Evolutionary conservation across 2,329 filamentous ascomycete species (phyloP).

Genomic region (Hymenoscyphus salicellus): DNA sequence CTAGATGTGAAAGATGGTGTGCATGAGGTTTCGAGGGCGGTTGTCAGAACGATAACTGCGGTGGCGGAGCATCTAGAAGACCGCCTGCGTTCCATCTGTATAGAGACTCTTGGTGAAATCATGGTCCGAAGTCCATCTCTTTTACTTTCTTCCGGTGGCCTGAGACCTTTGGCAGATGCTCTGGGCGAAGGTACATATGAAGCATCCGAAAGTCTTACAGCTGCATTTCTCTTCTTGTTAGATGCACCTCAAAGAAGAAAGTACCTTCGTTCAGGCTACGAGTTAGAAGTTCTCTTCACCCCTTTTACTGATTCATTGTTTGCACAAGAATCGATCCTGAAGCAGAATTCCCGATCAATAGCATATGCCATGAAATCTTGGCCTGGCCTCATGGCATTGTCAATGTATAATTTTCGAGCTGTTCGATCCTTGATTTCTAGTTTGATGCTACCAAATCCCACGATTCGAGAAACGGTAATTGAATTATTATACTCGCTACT

Average conservation of each 20-base stretch:
- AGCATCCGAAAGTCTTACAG: slow-evolving; percentile 82
- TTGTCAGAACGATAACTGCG: slow-evolving; percentile 85
- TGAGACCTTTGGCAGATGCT: slow-evolving; percentile 85
- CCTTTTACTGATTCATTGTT: slow-evolving; percentile 82
- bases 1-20: slow-evolving; percentile 93
- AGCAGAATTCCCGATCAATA: slow-evolving; percentile 89
- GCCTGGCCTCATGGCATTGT: slow-evolving; percentile 84
- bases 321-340: slow-evolving; percentile 61
- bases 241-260: slow-evolving; percentile 78
- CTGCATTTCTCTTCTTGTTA: slow-evolving; percentile 84
- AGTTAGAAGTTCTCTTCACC: slow-evolving; percentile 84
- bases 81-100: slow-evolving; percentile 81
- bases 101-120: slow-evolving; percentile 90
- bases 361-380: slow-evolving; percentile 88
- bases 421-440: slow-evolving; percentile 74
- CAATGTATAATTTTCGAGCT: slow-evolving; percentile 82
- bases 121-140: slow-evolving; percentile 80
- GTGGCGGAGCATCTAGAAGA: slow-evolving; percentile 73
- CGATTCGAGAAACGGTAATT: slow-evolving; percentile 71
- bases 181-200: slow-evolving; percentile 88
- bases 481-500: slow-evolving; percentile 79
- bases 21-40: slow-evolving; percentile 77
- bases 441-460: slow-evolving; percentile 55
- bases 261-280: slow-evolving; percentile 82
- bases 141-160: slow-evolving; percentile 77